These are phyloP conservation scores for Dictyostelium brefeldianum DNA, from an alignment of 78 protist species.

Conservation along the genomic window DNA sequence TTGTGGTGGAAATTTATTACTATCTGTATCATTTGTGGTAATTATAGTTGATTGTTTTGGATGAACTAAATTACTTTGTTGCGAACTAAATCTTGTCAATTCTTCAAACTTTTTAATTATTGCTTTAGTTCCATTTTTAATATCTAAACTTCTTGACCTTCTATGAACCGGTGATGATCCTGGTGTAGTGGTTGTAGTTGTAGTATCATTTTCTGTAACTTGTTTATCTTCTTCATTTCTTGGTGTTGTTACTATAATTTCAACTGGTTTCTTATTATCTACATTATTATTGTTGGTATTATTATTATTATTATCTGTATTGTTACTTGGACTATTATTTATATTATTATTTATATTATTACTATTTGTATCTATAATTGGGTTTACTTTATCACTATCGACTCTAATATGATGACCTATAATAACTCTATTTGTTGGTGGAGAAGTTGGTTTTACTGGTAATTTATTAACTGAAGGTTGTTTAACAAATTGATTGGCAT, in stretches of 20 bases:
- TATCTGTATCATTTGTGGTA: too few species aligned
- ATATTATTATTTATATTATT: neutral
- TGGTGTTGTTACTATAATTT: neutral
- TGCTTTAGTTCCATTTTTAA: constrained; percentile 18
- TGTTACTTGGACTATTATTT: neutral
- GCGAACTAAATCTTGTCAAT: constrained; percentile 34
- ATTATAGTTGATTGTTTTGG: neutral
- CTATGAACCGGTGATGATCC: neutral
- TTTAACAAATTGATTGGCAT: neutral
- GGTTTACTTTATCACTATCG: neutral
- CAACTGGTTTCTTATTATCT: neutral
- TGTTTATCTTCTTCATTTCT: neutral
- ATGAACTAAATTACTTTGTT: constrained; percentile 12
- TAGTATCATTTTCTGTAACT: neutral
- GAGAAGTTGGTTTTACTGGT: neutral
- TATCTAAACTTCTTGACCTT: constrained; percentile 20
- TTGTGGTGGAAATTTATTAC: too few species aligned
- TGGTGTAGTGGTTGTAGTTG: too few species aligned
- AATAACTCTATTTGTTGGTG: neutral
- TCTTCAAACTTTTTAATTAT: constrained; percentile 70
- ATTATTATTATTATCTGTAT: neutral
- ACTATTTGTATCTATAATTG: neutral
- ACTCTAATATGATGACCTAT: neutral
- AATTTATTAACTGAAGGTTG: neutral
- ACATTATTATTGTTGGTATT: neutral